Conservation (phyloP, 1,284 basidiomycete species). For the Austropuccinia psidii region DNA sequence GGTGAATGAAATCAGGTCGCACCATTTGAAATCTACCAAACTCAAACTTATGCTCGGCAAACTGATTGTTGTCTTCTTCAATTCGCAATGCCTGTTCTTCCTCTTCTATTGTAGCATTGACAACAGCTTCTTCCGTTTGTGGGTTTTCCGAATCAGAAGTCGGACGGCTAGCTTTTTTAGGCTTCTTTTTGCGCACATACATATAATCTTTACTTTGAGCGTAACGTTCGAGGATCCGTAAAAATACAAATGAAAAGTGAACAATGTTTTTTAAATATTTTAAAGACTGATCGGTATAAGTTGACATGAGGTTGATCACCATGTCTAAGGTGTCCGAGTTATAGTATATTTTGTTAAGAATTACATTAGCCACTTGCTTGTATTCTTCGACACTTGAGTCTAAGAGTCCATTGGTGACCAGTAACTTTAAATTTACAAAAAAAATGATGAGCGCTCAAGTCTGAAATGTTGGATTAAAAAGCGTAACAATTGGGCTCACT, state of each 20-base stretch:
- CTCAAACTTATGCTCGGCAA: slow-evolving; percentile 76
- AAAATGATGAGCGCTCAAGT: background rate
- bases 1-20: slow-evolving; percentile 43
- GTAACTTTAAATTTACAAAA: slow-evolving; percentile 51
- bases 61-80: slow-evolving; percentile 50
- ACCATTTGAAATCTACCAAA: slow-evolving; percentile 82
- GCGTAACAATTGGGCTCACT: slow-evolving; percentile 44
- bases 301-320: slow-evolving; percentile 63
- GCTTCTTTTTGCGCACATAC: slow-evolving; percentile 66
- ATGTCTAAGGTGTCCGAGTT: slow-evolving; percentile 85
- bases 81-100: slow-evolving; percentile 54
- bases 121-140: too few relatives aligned
- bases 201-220: slow-evolving; percentile 63
- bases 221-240: slow-evolving; percentile 80
- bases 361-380: slow-evolving; percentile 63
- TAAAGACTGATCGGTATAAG: slow-evolving; percentile 63
- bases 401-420: slow-evolving; percentile 66
- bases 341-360: slow-evolving; percentile 84
- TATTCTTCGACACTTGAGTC: slow-evolving; percentile 55
- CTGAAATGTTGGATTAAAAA: background rate
- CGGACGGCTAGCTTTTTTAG: slow-evolving; percentile 53
- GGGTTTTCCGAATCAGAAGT: slow-evolving; percentile 47
- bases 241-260: slow-evolving; percentile 67
- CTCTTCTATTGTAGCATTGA: too few relatives aligned
- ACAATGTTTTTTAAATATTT: slow-evolving; percentile 77